phyloP scores from a whole-genome alignment of 768 basidiomycete species.

The Suillus subluteus region DNA sequence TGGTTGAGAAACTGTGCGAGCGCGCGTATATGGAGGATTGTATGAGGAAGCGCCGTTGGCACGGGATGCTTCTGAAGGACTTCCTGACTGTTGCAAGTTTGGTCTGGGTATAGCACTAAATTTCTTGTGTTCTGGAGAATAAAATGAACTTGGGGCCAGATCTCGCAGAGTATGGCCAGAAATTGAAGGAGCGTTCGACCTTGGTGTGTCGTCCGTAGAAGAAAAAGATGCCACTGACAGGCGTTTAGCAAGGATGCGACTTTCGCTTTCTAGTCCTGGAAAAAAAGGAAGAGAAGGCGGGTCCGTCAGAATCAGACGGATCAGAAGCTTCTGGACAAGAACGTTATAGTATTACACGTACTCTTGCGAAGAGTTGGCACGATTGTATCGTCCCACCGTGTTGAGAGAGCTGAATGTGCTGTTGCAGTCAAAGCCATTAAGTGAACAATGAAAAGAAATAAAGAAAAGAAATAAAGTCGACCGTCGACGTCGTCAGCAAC shows the following conservation, averaged over 20 bases:
- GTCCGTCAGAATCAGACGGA: neutral
- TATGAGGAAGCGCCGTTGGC: conserved; percentile 34
- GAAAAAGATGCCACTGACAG: conserved; percentile 75
- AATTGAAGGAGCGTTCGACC: conserved; percentile 23
- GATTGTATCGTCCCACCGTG: conserved; percentile 78
- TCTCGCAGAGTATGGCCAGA: conserved; percentile 25
- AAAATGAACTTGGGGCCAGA: conserved; percentile 21
- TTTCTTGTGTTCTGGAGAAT: conserved; percentile 39
- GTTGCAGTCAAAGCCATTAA: conserved; percentile 48
- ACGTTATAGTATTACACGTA: conserved; percentile 39
- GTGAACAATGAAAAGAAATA: conserved; percentile 14
- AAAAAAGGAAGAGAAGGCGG: conserved; percentile 7
- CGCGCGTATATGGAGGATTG: conserved; percentile 47
- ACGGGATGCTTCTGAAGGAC: conserved; percentile 29
- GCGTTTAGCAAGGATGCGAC: conserved; percentile 73
- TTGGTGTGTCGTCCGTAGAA: conserved; percentile 50
- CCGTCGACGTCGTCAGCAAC: conserved; percentile 5
- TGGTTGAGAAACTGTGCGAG: conserved; percentile 70
- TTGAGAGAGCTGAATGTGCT: conserved; percentile 44
- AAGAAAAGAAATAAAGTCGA: conserved; percentile 19
- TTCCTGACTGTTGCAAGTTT: conserved; percentile 42
- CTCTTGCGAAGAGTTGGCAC: conserved; percentile 82
- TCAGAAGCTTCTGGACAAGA: conserved; percentile 2
- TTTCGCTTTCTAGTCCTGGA: conserved; percentile 80
- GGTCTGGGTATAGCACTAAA: conserved; percentile 51